Evolutionary conservation across 2,329 filamentous ascomycete genomes (phyloP), one percentile per base, ranked within the genome.

Genomic region (Claviceps purpurea): DNA sequence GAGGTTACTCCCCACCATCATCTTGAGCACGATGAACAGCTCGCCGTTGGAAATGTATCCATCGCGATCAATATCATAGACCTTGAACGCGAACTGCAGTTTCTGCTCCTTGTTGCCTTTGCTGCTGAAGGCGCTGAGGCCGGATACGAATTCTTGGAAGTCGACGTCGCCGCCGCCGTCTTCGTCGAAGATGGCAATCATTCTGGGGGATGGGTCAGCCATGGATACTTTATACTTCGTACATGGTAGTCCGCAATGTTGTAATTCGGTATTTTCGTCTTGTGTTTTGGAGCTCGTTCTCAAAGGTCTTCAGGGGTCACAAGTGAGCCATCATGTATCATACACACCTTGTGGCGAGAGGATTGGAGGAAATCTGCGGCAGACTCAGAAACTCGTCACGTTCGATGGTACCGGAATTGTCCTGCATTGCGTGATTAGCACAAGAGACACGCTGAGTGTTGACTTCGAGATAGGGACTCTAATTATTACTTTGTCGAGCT

Each of bases 91-190:
- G 65, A 98, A 98, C 51, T 82, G 84, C 58, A 97, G 79, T 76
- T 98, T 98, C 74, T 98, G 91, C 71, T 96, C 89, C 76, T 98
- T 97, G 75, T 97, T 96, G 56, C 93, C 93, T 73, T 96, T 97
- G 72, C 86, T 90, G 66, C 87, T 93, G 77, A 98, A 98, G 42
- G 93, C 93, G 59, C 85, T 91, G 47, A 98, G 80, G 4, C 93
- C 93, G 1, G 88, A 89, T 10, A 98, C 93, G 68, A 98, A 98
- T 70, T 98, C 93, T 66, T 97, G 89, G 70, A 98, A 98, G 70
- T 98, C 93, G 61, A 98, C 93, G 62, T 95, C 89, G 64, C 93
- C 93, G 61, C 93, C 91, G 56, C 93, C 93, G 68, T 98, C 93
- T 71, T 97, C 93, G 69, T 98, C 93, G 66, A 98, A 97, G 62